Evolutionary conservation across 495 filamentous ascomycete species (phyloP).

Genomic region (Penicillium crystallinum): DNA sequence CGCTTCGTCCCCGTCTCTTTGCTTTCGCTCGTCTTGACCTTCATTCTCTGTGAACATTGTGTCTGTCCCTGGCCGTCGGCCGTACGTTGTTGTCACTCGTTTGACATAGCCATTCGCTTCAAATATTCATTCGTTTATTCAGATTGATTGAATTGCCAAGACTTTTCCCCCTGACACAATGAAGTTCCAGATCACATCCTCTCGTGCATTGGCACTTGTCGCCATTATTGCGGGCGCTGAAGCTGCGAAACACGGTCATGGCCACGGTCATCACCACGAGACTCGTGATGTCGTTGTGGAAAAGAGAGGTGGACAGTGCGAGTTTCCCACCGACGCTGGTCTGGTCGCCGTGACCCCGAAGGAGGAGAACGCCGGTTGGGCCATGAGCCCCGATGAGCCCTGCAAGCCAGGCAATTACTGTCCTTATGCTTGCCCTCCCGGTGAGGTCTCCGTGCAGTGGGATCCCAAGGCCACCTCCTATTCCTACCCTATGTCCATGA

Average conservation of each 20-base stretch:
- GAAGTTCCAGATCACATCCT: constrained; percentile 29
- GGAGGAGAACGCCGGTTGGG: constrained; percentile 68
- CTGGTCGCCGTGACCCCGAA: constrained; percentile 64
- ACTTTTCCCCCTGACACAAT: constrained; percentile 21
- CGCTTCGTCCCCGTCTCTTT: constrained; percentile 13
- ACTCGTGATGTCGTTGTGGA: constrained; percentile 19
- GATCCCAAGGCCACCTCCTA: constrained; percentile 64
- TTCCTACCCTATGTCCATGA: constrained; percentile 66
- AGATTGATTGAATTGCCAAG: neutral
- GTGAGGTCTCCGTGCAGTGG: constrained; percentile 78
- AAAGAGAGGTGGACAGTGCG: constrained; percentile 51
- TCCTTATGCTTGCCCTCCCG: constrained; percentile 72
- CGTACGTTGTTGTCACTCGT: constrained; percentile 24
- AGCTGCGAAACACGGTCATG: constrained; percentile 34
- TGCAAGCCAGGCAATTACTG: constrained; percentile 69
- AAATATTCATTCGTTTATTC: constrained; percentile 16
- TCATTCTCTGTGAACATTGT: constrained; percentile 28
- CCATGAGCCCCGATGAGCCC: constrained; percentile 71
- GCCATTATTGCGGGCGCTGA: constrained; percentile 52
- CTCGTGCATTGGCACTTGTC: constrained; percentile 47
- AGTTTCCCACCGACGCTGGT: constrained; percentile 63
- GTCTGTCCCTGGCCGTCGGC: constrained; percentile 18
- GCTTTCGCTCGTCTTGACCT: constrained; percentile 22
- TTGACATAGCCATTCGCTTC: constrained; percentile 14
- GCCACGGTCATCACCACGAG: constrained; percentile 28